phyloP scores from a whole-genome alignment of 2,329 filamentous ascomycete genomes.

The Juglanconis juglandina region DNA sequence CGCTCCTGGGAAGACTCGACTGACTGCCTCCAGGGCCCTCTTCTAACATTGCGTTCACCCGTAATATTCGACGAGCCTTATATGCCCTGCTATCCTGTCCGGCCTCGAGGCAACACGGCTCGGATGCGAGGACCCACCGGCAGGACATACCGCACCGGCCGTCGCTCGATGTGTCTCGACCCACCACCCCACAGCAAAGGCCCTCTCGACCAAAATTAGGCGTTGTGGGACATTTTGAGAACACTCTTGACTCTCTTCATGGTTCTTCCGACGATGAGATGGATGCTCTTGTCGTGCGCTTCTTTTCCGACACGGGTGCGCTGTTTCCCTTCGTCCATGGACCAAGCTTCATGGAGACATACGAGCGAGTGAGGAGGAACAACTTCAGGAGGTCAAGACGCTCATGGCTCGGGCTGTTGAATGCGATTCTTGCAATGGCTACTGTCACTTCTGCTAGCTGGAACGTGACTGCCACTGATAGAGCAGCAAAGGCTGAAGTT shows the following conservation, averaged over 20 bases:
- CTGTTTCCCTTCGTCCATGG: conserved; percentile 23
- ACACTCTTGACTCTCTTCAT: neutral
- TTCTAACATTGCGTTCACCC: conserved; percentile 26
- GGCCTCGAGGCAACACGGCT: neutral
- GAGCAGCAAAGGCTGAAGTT: conserved; percentile 38
- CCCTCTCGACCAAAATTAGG: neutral
- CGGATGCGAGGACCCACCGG: neutral
- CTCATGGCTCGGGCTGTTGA: conserved; percentile 49
- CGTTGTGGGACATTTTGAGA: neutral
- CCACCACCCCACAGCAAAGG: neutral
- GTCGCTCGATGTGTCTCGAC: conserved; percentile 16
- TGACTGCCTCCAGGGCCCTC: conserved; percentile 18
- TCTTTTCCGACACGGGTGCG: conserved; percentile 22
- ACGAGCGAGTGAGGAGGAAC: conserved; percentile 12
- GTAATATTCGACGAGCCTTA: conserved; percentile 20
- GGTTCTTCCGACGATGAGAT: conserved; percentile 18
- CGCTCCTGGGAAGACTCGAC: neutral
- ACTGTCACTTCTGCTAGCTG: conserved; percentile 30
- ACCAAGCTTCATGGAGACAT: conserved; percentile 19
- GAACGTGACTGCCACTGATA: conserved; percentile 30
- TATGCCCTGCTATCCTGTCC: conserved; percentile 11
- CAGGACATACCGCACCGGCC: conserved; percentile 4
- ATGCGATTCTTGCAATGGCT: conserved; percentile 48
- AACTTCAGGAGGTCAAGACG: conserved; percentile 34
- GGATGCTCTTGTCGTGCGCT: conserved; percentile 14